Conservation (phyloP, 345 rosid species). For the Pistacia vera region DNA sequence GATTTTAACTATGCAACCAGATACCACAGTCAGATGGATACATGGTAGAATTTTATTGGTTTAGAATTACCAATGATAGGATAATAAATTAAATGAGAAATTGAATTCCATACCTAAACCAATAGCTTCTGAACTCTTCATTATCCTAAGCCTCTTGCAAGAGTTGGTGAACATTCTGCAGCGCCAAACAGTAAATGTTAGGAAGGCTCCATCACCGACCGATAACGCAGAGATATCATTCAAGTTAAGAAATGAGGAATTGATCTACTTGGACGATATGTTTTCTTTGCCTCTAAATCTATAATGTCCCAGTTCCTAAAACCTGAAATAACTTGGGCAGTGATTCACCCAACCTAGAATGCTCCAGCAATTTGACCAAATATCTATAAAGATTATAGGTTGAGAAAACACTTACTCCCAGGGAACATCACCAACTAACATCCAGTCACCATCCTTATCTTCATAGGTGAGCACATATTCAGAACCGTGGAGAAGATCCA, state of each 20-base stretch:
- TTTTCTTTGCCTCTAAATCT: too few species aligned
- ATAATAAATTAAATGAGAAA: neutral
- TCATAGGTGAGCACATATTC: conserved; percentile 80
- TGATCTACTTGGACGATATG: too few species aligned
- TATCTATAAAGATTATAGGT: neutral
- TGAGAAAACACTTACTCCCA: conserved; percentile 64
- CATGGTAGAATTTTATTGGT: neutral
- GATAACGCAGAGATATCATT: too few species aligned
- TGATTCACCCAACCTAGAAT: neutral
- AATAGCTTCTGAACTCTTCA: conserved; percentile 71
- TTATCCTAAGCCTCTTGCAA: conserved; percentile 71
- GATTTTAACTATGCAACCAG: neutral
- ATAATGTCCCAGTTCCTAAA: neutral
- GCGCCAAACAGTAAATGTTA: conserved; percentile 12
- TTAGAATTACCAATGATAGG: neutral
- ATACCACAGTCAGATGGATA: neutral
- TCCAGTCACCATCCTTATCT: conserved; percentile 89
- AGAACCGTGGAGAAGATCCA: conserved; percentile 69
- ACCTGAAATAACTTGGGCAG: neutral
- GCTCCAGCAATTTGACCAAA: neutral
- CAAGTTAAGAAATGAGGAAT: too few species aligned
- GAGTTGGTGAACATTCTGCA: conserved; percentile 71
- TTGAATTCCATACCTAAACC: conserved; percentile 48
- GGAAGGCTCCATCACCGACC: neutral
- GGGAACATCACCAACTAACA: conserved; percentile 90